These are phyloP conservation scores for Anthoceros angustus DNA, from an alignment of 225 moss, liverwort and hornwort genomes.

Conservation along the genomic window DNA sequence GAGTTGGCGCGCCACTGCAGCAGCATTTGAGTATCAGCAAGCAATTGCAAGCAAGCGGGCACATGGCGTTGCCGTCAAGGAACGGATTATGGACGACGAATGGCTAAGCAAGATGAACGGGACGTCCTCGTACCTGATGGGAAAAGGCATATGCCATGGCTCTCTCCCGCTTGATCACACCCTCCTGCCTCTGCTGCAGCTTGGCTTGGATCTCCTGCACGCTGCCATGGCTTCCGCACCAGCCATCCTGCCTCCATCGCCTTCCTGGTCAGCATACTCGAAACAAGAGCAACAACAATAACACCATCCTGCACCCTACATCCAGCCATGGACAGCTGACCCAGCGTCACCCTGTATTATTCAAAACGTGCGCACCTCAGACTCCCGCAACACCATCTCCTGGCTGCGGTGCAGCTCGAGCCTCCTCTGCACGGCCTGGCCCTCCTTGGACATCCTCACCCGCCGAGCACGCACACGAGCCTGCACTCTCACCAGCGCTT, in stretches of 20 bases:
- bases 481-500: constrained; percentile 36
- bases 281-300: too few relatives aligned
- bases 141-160: constrained; percentile 76
- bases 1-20: constrained; percentile 59
- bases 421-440: constrained; percentile 33
- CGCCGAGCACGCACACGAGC: constrained; percentile 35
- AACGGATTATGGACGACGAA: not conserved
- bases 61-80: not conserved
- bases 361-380: constrained; percentile 14
- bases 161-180: constrained; percentile 71
- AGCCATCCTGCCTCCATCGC: constrained; percentile 32
- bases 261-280: too few relatives aligned
- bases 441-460: constrained; percentile 45
- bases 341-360: not conserved
- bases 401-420: constrained; percentile 25
- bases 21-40: not conserved
- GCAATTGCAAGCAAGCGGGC: not conserved
- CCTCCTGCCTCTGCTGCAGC: constrained; percentile 63
- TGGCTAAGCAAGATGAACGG: not conserved
- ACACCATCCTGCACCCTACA: too few relatives aligned
- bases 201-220: constrained; percentile 64
- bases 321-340: too few relatives aligned
- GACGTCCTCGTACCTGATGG: constrained; percentile 27
- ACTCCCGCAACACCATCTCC: constrained; percentile 19
- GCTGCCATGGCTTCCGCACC: constrained; percentile 57